A percentile compares a stretch with the other conserved stretches of the same genome.
phyloP scores from a whole-genome alignment of 306 rosid genomes.

The Ammopiptanthus mongolicus region DNA sequence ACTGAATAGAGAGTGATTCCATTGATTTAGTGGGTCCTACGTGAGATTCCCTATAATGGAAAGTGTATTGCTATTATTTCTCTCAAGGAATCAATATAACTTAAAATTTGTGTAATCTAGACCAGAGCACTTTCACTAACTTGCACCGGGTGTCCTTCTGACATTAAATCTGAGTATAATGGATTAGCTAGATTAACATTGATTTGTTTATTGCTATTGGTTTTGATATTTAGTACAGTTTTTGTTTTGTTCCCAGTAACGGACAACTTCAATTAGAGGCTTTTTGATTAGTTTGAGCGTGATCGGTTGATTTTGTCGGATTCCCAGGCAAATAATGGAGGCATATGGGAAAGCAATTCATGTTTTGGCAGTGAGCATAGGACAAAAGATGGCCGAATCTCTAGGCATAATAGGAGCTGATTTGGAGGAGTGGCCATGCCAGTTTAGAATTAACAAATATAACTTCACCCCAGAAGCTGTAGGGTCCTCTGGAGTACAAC shows the following conservation, averaged over 20 bases:
- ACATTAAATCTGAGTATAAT: background rate
- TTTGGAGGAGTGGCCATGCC: slow-evolving; percentile 44
- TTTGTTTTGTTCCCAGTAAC: background rate
- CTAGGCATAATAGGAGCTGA: slow-evolving; percentile 29
- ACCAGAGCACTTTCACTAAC: no score
- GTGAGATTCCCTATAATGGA: no score
- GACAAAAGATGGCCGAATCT: slow-evolving; percentile 40
- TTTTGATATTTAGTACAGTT: background rate
- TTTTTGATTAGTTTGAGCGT: background rate
- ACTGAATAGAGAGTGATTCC: no score
- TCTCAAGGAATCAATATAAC: no score
- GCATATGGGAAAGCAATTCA: slow-evolving; percentile 37
- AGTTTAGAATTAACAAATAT: slow-evolving; percentile 61
- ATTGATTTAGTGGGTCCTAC: no score
- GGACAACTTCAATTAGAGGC: background rate
- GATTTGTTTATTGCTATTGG: background rate
- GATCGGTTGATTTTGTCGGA: background rate
- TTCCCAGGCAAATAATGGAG: slow-evolving; percentile 24
- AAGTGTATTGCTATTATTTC: no score
- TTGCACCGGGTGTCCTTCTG: no score
- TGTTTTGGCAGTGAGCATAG: slow-evolving; percentile 31
- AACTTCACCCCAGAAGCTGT: slow-evolving; percentile 41
- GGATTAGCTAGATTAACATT: background rate
- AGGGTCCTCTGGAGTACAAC: slow-evolving; percentile 42
- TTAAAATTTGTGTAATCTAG: no score